Percentiles rank a stretch among this genome's conserved stretches.
phyloP scores from a whole-genome alignment of 2,329 filamentous ascomycete species.

The Microdochium nivale region DNA sequence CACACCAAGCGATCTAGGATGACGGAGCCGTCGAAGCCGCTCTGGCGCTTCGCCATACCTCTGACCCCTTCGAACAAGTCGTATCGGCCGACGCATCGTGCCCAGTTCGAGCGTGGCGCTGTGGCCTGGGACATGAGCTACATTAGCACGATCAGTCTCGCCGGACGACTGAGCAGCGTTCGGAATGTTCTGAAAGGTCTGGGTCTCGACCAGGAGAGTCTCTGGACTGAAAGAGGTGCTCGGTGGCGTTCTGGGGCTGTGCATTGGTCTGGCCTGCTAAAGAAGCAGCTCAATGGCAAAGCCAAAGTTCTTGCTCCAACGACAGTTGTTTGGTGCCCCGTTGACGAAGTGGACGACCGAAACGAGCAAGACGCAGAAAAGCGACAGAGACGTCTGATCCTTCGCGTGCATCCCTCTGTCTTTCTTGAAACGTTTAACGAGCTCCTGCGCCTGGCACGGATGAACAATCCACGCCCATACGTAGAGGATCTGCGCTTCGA shows the following conservation, averaged over 20 bases:
- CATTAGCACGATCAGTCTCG: constrained; percentile 74
- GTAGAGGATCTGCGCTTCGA: constrained; percentile 65
- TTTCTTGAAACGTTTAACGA: constrained; percentile 63
- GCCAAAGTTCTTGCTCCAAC: constrained; percentile 60
- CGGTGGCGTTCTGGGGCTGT: constrained; percentile 58
- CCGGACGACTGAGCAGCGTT: constrained; percentile 57
- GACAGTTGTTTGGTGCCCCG: constrained; percentile 66
- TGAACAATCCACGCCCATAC: constrained; percentile 51
- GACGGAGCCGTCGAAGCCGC: constrained; percentile 65
- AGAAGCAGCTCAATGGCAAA: constrained; percentile 42
- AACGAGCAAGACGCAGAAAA: constrained; percentile 8
- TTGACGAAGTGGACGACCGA: constrained; percentile 10
- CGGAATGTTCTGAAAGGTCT: constrained; percentile 57
- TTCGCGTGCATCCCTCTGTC: constrained; percentile 76
- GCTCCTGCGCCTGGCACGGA: constrained; percentile 46
- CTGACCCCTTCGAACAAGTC: constrained; percentile 82
- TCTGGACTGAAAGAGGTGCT: constrained; percentile 54
- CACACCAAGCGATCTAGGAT: constrained; percentile 88
- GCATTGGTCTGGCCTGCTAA: constrained; percentile 41
- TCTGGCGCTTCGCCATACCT: constrained; percentile 89
- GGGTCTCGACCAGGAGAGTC: constrained; percentile 49
- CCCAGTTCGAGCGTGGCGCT: constrained; percentile 64
- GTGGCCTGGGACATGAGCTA: constrained; percentile 94
- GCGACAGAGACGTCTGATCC: constrained; percentile 41
- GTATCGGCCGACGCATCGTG: constrained; percentile 79